A percentile compares a stretch with the other conserved stretches of the same genome.
These are phyloP conservation scores for Cucurbita maxima DNA, from an alignment of 306 rosid species.

Conservation along the genomic window DNA sequence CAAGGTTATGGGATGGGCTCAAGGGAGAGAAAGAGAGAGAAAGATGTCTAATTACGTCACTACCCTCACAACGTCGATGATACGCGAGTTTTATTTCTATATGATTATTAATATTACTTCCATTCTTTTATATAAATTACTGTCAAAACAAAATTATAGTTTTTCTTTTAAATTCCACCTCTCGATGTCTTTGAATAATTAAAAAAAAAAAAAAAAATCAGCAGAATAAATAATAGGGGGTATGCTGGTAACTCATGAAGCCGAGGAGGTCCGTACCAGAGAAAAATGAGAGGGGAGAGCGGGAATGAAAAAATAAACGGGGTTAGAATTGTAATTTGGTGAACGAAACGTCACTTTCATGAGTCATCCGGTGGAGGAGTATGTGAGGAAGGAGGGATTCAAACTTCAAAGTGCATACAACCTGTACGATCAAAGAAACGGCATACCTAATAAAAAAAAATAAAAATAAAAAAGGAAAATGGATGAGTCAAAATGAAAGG, in stretches of 20 bases:
- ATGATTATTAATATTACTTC: too few relatives aligned
- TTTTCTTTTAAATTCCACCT: too few relatives aligned
- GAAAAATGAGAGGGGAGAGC: constrained; percentile 40
- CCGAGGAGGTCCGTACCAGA: constrained; percentile 22
- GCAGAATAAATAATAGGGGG: neutral
- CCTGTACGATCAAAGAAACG: constrained; percentile 42
- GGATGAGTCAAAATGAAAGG: neutral
- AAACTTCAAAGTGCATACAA: constrained; percentile 48
- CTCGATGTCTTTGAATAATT: too few relatives aligned
- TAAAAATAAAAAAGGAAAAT: neutral
- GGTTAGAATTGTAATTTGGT: constrained; percentile 22
- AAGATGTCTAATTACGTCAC: constrained; percentile 11
- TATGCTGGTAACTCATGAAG: neutral
- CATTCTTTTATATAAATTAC: too few relatives aligned
- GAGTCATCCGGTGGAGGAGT: constrained; percentile 66
- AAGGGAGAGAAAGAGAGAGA: neutral
- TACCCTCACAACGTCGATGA: constrained; percentile 12
- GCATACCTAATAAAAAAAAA: neutral
- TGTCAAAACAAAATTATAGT: too few relatives aligned
- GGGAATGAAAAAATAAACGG: neutral
- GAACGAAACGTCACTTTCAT: neutral
- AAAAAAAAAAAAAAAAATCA: too few relatives aligned
- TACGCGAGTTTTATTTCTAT: neutral
- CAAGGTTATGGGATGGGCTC: neutral
- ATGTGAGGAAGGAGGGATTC: constrained; percentile 93